Evolutionary conservation across 2,329 filamentous ascomycete species (phyloP).

Genomic region (Elsinoe australis): DNA sequence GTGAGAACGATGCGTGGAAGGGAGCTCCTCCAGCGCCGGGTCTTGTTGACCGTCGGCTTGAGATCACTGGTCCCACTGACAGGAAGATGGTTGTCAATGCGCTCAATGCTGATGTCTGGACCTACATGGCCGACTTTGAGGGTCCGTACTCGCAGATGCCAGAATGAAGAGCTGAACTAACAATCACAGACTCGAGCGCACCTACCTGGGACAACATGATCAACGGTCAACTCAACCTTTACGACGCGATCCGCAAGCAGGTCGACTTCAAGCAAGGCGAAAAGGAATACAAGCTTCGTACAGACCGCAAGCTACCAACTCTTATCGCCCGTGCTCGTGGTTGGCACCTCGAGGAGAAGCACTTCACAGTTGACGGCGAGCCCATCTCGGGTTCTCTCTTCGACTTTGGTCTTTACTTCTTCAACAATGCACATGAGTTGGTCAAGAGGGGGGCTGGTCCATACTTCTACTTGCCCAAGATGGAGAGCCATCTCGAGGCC

Average conservation of each 20-base stretch:
- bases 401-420: constrained; percentile 98
- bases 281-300: constrained; percentile 97
- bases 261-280: constrained; percentile 92
- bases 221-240: constrained; percentile 94
- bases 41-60: constrained; percentile 83
- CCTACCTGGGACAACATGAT: constrained; percentile 99
- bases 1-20: constrained; percentile 89
- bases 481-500: constrained; percentile 96
- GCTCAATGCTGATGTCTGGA: constrained; percentile 91
- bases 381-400: constrained; percentile 88
- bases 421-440: constrained; percentile 90
- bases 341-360: constrained; percentile 98
- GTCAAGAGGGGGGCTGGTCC: constrained; percentile 77
- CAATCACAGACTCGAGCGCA: constrained; percentile 69
- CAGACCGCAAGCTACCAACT: constrained; percentile 76
- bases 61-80: constrained; percentile 96
- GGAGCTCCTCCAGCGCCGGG: constrained; percentile 86
- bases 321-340: constrained; percentile 90
- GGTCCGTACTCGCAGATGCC: constrained; percentile 51
- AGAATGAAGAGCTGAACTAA: not conserved
- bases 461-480: constrained; percentile 97
- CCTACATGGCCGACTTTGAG: constrained; percentile 99
- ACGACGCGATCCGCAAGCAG: constrained; percentile 88
- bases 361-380: constrained; percentile 91
- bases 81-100: constrained; percentile 99